These are phyloP conservation scores for Acacia confusa DNA, from an alignment of 306 rosid genomes.

Conservation along the genomic window DNA sequence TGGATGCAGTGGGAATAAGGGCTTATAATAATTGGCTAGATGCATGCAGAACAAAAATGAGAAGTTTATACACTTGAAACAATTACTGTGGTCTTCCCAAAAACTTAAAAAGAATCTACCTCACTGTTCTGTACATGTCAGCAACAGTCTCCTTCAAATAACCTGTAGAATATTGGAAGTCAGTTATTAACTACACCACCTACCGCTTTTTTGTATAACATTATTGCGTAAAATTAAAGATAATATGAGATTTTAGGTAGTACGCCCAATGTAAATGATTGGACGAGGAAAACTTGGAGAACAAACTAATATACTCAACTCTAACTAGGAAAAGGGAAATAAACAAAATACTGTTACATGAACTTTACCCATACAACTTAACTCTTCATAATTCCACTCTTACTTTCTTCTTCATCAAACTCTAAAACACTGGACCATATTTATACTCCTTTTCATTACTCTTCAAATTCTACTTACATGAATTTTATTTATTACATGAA, in stretches of 20 bases:
- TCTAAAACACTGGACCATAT: too few species aligned
- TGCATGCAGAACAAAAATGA: slow-evolving; percentile 8
- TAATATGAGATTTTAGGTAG: slow-evolving; percentile 1
- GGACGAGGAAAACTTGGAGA: background rate
- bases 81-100: slow-evolving; percentile 19
- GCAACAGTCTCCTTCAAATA: slow-evolving; percentile 62
- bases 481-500: too few species aligned
- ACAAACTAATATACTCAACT: background rate
- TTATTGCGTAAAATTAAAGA: slow-evolving; percentile 4
- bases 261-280: background rate
- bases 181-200: slow-evolving; percentile 22
- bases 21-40: slow-evolving; percentile 16
- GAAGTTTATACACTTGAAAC: slow-evolving; percentile 21
- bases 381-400: too few species aligned
- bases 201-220: slow-evolving; percentile 6
- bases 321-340: background rate
- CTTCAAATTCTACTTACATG: too few species aligned
- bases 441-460: too few species aligned
- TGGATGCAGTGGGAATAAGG: slow-evolving; percentile 22
- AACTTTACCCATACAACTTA: too few species aligned
- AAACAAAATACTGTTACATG: background rate
- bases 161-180: slow-evolving; percentile 51
- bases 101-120: slow-evolving; percentile 48
- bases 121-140: slow-evolving; percentile 59
- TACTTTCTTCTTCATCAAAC: too few species aligned